Percentiles rank a stretch among this genome's conserved stretches.
phyloP scores from a whole-genome alignment of 176 grass and related monocot species.

The Oryza meridionalis region DNA sequence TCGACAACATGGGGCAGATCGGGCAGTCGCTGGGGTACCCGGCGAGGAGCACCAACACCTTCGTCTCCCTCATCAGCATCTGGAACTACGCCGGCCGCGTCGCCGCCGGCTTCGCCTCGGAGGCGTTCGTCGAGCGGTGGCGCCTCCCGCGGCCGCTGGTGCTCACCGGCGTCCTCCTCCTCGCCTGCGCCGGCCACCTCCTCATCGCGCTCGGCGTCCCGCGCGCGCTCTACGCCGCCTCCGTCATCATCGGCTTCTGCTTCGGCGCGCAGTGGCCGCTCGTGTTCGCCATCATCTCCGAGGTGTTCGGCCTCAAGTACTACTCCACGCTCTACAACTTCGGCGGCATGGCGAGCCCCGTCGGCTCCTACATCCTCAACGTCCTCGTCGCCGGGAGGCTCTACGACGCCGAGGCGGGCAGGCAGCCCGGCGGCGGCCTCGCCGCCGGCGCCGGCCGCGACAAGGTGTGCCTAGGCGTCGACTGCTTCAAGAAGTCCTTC shows the following conservation, averaged over 20 bases:
- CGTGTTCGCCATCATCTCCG: slow-evolving; percentile 82
- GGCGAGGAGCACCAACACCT: slow-evolving; percentile 55
- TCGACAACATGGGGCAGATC: slow-evolving; percentile 97
- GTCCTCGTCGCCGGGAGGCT: slow-evolving; percentile 61
- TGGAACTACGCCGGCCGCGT: slow-evolving; percentile 96
- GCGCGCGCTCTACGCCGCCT: slow-evolving; percentile 62
- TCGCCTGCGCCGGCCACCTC: slow-evolving; percentile 67
- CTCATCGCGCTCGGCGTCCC: slow-evolving; percentile 64
- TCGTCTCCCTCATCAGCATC: slow-evolving; percentile 86
- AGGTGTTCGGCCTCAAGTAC: slow-evolving; percentile 85
- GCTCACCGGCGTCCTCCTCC: slow-evolving; percentile 57
- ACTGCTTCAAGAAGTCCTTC: slow-evolving; percentile 68
- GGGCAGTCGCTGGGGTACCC: slow-evolving; percentile 67
- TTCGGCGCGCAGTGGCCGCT: slow-evolving; percentile 92
- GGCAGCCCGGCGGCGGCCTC: slow-evolving; percentile 14
- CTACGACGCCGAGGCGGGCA: slow-evolving; percentile 56
- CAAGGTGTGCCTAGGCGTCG: slow-evolving; percentile 52
- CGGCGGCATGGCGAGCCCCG: slow-evolving; percentile 66
- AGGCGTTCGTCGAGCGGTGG: slow-evolving; percentile 48
- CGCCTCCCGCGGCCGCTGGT: slow-evolving; percentile 60
- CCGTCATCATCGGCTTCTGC: slow-evolving; percentile 75
- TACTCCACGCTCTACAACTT: slow-evolving; percentile 90
- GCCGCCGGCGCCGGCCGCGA: neutral
- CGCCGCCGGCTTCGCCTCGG: slow-evolving; percentile 64
- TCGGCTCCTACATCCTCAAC: slow-evolving; percentile 70